phyloP scores from a whole-genome alignment of 768 basidiomycete genomes.

The Boletus coccyginus region DNA sequence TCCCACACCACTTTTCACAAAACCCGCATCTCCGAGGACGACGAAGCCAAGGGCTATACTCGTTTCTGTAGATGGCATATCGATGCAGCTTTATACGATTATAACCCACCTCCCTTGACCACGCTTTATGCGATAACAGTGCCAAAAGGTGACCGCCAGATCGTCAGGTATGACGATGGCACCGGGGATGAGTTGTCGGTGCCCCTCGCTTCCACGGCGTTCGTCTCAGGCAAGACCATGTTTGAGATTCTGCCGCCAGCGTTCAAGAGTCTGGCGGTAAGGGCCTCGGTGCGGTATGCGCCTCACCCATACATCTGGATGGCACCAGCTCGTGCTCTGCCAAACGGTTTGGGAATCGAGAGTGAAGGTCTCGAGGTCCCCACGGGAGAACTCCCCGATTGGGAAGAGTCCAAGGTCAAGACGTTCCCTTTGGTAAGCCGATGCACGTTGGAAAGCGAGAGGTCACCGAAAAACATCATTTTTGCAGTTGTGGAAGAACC shows the following conservation, averaged over 20 bases:
- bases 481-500: constrained; percentile 85
- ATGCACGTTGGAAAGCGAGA: neutral
- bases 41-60: constrained; percentile 75
- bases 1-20: constrained; percentile 88
- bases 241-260: constrained; percentile 72
- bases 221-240: constrained; percentile 78
- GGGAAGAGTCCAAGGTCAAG: constrained; percentile 77
- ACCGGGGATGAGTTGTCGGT: constrained; percentile 81
- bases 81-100: constrained; percentile 79
- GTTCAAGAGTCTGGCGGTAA: constrained; percentile 77
- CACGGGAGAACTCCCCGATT: constrained; percentile 68
- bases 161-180: constrained; percentile 78
- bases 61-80: constrained; percentile 93
- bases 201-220: constrained; percentile 84
- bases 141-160: constrained; percentile 63
- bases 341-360: constrained; percentile 83
- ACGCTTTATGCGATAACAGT: constrained; percentile 78
- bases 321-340: constrained; percentile 68
- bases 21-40: constrained; percentile 65
- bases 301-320: constrained; percentile 93
- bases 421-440: constrained; percentile 56
- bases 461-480: neutral
- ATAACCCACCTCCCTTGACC: constrained; percentile 78
- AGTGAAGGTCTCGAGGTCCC: constrained; percentile 71
- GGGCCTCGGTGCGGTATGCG: constrained; percentile 71